A percentile compares a stretch with the other conserved stretches of the same genome.
Evolutionary conservation across 768 basidiomycete species (phyloP).

Genomic region (Ephemerocybe angulata): DNA sequence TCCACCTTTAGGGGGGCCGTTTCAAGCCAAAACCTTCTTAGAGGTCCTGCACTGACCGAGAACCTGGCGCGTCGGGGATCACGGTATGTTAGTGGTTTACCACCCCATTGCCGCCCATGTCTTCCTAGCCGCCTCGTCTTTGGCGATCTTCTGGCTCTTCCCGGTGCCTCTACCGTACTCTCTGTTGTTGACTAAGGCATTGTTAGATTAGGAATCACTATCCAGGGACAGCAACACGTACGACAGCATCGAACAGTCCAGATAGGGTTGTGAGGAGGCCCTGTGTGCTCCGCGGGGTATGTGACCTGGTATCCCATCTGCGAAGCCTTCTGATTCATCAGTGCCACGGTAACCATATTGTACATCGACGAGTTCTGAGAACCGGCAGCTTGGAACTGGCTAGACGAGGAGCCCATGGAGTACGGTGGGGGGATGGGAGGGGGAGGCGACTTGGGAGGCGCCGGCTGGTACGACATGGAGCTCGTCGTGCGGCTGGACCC

Average conservation of each 20-base stretch:
- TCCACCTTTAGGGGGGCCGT: too few relatives aligned
- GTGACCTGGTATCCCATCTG: conserved; percentile 43
- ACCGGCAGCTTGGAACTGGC: neutral
- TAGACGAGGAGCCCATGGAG: neutral
- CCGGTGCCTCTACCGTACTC: conserved; percentile 48
- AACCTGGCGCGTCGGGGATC: neutral
- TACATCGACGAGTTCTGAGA: conserved; percentile 7
- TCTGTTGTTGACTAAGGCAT: conserved; percentile 46
- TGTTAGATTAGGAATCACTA: neutral
- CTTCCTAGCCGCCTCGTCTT: conserved; percentile 62
- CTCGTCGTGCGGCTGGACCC: neutral
- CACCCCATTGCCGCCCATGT: conserved; percentile 55
- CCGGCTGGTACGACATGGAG: conserved; percentile 9
- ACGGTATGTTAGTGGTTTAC: conserved; percentile 24
- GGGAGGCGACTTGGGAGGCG: conserved; percentile 18
- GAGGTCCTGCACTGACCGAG: neutral
- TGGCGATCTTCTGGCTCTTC: conserved; percentile 62
- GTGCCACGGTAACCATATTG: conserved; percentile 39
- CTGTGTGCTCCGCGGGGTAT: conserved; percentile 45
- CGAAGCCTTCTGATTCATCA: conserved; percentile 50
- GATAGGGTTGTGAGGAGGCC: conserved; percentile 51
- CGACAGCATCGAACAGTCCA: conserved; percentile 56
- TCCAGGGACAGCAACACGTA: conserved; percentile 26
- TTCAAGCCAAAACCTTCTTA: too few relatives aligned
- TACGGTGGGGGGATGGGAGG: conserved; percentile 23